A percentile compares a stretch with the other conserved stretches of the same genome.
Conservation (phyloP, 371 early-diverging fungal genomes). For the Scutellospora calospora region DNA sequence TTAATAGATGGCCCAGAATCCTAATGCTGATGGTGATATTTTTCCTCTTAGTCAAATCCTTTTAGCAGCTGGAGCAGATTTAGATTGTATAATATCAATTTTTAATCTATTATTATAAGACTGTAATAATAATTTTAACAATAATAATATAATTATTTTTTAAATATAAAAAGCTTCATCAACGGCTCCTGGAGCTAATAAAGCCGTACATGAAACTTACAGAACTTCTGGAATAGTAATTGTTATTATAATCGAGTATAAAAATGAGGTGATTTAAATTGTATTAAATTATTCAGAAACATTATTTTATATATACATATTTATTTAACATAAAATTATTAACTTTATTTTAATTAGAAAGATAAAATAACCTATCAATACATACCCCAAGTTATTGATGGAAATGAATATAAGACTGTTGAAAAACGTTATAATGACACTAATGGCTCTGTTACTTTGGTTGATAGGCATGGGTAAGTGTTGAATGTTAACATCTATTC, state of each 20-base stretch:
- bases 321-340: background rate
- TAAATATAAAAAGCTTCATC: constrained; percentile 25
- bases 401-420: constrained; percentile 61
- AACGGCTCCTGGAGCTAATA: constrained; percentile 46
- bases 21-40: constrained; percentile 55
- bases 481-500: background rate
- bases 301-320: background rate
- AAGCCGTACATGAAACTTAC: constrained; percentile 48
- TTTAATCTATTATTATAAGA: background rate
- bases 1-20: background rate
- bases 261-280: constrained; percentile 41
- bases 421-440: constrained; percentile 52
- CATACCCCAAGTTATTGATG: constrained; percentile 52
- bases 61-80: constrained; percentile 48
- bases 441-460: constrained; percentile 54
- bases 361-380: constrained; percentile 55
- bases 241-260: constrained; percentile 58
- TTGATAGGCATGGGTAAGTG: constrained; percentile 56
- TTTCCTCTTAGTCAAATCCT: constrained; percentile 52
- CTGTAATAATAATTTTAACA: background rate
- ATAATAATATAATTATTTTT: background rate
- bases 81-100: constrained; percentile 41
- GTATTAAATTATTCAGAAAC: background rate
- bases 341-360: constrained; percentile 11
- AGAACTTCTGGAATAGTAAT: constrained; percentile 59